Evolutionary conservation across 805 yeast species (phyloP).

Genomic region (Metschnikowia corniflorae): DNA sequence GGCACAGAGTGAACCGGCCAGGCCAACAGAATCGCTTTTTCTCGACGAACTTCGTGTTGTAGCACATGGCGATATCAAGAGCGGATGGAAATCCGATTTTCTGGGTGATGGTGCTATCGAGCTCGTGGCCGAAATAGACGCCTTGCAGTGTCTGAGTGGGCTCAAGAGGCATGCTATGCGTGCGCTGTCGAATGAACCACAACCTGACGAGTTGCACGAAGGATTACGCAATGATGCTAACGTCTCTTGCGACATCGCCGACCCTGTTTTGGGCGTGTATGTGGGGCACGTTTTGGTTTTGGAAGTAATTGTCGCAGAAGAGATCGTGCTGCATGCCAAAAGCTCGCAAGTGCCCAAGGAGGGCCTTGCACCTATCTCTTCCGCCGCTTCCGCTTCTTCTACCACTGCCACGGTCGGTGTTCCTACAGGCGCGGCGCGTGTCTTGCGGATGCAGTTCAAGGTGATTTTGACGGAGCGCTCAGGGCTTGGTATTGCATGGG

Average conservation of each 20-base stretch:
- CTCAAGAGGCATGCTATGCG: conserved; percentile 40
- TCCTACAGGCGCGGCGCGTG: conserved; percentile 94
- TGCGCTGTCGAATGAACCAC: conserved; percentile 38
- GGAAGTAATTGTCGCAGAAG: conserved; percentile 95
- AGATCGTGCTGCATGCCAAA: conserved; percentile 46
- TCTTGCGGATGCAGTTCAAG: conserved; percentile 90
- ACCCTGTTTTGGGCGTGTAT: conserved; percentile 71
- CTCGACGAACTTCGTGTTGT: conserved; percentile 73
- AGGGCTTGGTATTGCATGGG: conserved; percentile 97
- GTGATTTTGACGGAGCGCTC: conserved; percentile 81
- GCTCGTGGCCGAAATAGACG: conserved; percentile 65
- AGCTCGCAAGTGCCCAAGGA: conserved; percentile 7
- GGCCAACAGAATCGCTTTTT: conserved; percentile 33
- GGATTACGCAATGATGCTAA: conserved; percentile 43
- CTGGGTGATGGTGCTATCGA: conserved; percentile 75
- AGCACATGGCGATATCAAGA: conserved; percentile 74
- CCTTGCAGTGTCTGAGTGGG: conserved; percentile 57
- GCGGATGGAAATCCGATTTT: conserved; percentile 96
- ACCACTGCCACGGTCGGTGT: conserved; percentile 45
- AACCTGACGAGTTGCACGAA: conserved; percentile 23
- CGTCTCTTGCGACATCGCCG: conserved; percentile 76
- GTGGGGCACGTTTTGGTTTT: conserved; percentile 75
- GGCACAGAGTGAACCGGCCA: neutral
- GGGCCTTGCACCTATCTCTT: conserved; percentile 26
- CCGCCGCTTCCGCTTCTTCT: conserved; percentile 19